phyloP scores from a whole-genome alignment of 805 yeast genomes.

The Saccharomycopsis oosterbeekiorum region DNA sequence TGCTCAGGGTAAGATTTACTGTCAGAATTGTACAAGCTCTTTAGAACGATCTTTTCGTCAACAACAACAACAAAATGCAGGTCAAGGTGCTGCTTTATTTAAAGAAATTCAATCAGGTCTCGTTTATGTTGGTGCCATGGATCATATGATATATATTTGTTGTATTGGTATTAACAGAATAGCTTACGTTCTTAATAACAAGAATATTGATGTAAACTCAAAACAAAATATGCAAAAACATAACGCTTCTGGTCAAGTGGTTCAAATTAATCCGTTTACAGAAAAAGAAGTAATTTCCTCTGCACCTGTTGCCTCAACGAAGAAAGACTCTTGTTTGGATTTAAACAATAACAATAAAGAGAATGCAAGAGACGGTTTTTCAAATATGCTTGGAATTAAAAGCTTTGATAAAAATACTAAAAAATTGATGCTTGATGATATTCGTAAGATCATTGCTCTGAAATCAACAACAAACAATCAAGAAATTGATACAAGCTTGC shows the following conservation, averaged over 20 bases:
- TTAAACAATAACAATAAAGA: slow-evolving; percentile 18
- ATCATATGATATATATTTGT: slow-evolving; percentile 66
- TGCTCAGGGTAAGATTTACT: slow-evolving; percentile 33
- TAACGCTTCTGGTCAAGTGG: slow-evolving; percentile 12
- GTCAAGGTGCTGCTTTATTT: neutral
- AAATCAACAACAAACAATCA: slow-evolving; percentile 37
- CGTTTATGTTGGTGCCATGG: slow-evolving; percentile 51
- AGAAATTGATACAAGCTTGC: neutral
- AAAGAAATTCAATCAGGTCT: slow-evolving; percentile 34
- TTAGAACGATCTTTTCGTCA: slow-evolving; percentile 37
- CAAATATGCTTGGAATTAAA: slow-evolving; percentile 43
- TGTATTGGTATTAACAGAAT: slow-evolving; percentile 64
- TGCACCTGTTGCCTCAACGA: neutral
- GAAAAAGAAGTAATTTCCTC: neutral
- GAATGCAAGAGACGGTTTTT: slow-evolving; percentile 26
- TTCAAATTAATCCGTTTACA: slow-evolving; percentile 18
- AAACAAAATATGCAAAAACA: slow-evolving; percentile 19
- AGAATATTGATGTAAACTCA: neutral
- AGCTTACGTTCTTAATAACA: slow-evolving; percentile 9
- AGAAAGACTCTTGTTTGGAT: neutral
- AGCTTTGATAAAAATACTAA: slow-evolving; percentile 54
- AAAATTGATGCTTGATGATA: slow-evolving; percentile 88
- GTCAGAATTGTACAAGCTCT: slow-evolving; percentile 49
- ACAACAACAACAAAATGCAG: neutral
- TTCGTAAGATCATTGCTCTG: slow-evolving; percentile 93